phyloP scores from a whole-genome alignment of 1,139 yeast species.

The Taphrina confusa region DNA sequence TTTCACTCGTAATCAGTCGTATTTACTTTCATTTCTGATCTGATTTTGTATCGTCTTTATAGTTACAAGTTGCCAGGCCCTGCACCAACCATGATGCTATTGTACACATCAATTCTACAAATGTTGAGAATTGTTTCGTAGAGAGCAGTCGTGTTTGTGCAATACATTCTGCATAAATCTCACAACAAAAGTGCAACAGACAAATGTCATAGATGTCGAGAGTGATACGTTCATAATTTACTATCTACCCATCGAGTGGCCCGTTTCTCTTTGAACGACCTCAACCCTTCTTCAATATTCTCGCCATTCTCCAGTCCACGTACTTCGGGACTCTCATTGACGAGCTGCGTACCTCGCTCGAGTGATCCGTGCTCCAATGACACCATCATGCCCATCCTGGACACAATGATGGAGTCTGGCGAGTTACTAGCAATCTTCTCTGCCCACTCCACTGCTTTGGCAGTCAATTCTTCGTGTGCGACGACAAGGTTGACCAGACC shows the following conservation, averaged over 20 bases:
- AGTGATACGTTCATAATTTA: conserved; percentile 35
- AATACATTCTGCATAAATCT: no score
- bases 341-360: conserved; percentile 41
- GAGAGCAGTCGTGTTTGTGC: no score
- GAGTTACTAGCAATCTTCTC: conserved; percentile 42
- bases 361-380: conserved; percentile 43
- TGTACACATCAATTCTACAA: no score
- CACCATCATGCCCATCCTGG: conserved; percentile 43
- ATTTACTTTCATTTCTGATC: no score
- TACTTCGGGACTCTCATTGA: conserved; percentile 40
- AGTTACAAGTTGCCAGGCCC: no score
- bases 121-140: no score
- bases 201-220: no score
- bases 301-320: conserved; percentile 38
- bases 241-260: conserved; percentile 42
- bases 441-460: conserved; percentile 44
- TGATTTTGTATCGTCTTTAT: no score
- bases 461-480: conserved; percentile 41
- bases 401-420: conserved; percentile 45
- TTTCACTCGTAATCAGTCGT: no score
- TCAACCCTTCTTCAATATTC: conserved; percentile 42
- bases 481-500: conserved; percentile 45
- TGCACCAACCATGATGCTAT: no score
- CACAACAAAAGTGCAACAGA: no score
- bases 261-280: conserved; percentile 44